Percentiles rank a stretch among this genome's conserved stretches.
Conservation (phyloP, 805 yeast species). For the Teunomyces gatunensis region DNA sequence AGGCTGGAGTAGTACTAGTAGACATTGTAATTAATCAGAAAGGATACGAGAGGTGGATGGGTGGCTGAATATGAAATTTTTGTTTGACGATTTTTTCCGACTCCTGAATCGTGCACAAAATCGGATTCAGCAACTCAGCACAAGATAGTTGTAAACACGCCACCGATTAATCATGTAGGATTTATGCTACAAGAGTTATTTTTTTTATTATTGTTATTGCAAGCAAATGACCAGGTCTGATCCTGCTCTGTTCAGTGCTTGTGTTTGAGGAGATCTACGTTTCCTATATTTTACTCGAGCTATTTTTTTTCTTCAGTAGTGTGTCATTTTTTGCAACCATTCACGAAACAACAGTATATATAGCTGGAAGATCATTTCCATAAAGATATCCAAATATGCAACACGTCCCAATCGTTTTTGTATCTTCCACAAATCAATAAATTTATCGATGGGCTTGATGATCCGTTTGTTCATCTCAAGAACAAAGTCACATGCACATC, state of each 20-base stretch:
- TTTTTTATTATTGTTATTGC: too few species aligned
- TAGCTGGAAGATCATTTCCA: constrained; percentile 2
- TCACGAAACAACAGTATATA: not conserved
- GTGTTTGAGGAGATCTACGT: too few species aligned
- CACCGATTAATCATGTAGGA: not conserved
- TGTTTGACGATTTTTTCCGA: constrained; percentile 3
- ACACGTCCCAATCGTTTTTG: not conserved
- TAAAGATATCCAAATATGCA: constrained; percentile 6
- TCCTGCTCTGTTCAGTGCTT: too few species aligned
- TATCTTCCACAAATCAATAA: not conserved
- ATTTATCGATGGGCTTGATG: not conserved
- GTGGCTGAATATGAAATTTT: not conserved
- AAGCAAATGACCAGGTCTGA: too few species aligned
- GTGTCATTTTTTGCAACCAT: constrained; percentile 3
- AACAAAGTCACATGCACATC: constrained; percentile 2
- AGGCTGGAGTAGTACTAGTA: constrained; percentile 3
- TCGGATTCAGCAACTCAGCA: constrained; percentile 1
- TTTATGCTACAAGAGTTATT: not conserved
- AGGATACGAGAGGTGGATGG: constrained; percentile 1
- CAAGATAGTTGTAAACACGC: constrained; percentile 1
- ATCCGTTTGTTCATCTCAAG: not conserved
- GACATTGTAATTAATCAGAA: not conserved
- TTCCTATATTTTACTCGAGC: not conserved
- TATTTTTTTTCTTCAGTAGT: not conserved
- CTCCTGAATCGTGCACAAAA: constrained; percentile 3